Evolutionary conservation across 371 early-diverging fungal genomes (phyloP), one percentile per base, ranked within the genome.

Genomic region (Zychaea mexicana): DNA sequence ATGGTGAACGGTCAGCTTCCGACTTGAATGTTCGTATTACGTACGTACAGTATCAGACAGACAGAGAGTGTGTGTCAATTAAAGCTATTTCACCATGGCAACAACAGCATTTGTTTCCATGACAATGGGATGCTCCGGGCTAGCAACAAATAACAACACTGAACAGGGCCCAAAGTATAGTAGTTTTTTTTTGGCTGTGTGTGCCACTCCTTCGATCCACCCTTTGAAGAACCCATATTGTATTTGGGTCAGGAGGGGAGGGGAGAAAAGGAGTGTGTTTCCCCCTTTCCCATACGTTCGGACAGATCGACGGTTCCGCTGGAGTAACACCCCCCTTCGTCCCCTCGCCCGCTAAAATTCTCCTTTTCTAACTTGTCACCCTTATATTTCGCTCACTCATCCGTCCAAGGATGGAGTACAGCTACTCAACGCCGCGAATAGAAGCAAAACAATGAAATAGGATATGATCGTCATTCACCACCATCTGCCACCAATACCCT

Each of bases 261-360:
- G 2, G 15, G n/a, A 42, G 15, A 42, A 42, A 7, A 42, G n/a
- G 42, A 42, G 42, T 42, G 2, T 15, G 15, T 1, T 0, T 17
- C n/a, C 4, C 13, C 42, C n/a, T 36, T 36, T 45, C 45, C 17
- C 49, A 49, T 49, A 22, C 49, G 4, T 49, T 49, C 49, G 49
- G 49, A 49, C 22, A 49, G 49, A 49, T 49, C 49, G 49, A 49
- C 49, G n/a, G 10, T 49, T 49, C 24, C 49, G 7, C n/a, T n/a
- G 9, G 7, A 36, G 38, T 36, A 36, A 36, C 38, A 36, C 38
- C 38, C 7, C 38, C 38, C n/a, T n/a, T n/a, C n/a, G n/a, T 36
- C 38, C 38, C 15, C 21, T 46, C 21, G n/a, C n/a, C n/a, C n/a
- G n/a, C n/a, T n/a, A n/a, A n/a, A n/a, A n/a, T 46, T 3, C 21